Base-by-base conservation (phyloP, 805 yeast species). In the Candida multigemmis region DNA sequence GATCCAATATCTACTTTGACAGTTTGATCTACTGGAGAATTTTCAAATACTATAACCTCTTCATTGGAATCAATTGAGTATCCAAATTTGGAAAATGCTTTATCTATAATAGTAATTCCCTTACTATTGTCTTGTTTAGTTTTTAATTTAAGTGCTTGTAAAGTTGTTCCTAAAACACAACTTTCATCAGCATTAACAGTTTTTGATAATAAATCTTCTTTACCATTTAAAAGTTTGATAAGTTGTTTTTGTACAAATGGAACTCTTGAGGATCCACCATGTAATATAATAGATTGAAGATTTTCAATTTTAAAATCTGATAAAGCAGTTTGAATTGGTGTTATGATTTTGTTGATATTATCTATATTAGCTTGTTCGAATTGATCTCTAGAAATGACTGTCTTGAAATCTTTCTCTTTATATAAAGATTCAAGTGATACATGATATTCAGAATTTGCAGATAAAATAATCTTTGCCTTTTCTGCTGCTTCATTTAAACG, bases 111-210 rank as follows among this genome's bases (percentile, higher is more conserved):
- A 14, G 60, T 54, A 25, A 84, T 65, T 22, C 72, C 74, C 40
- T 72, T 37, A 5, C 81, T 65, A 38, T 76, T 72, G 50, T 75
- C 78, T 41, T 75, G 68, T 21, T 74, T 68, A n/a, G 85, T 73
- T 20, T 84, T 59, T 25, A 74, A 65, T 28, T 49, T 50, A 21
- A 85, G 79, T 12, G 91, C 97, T 37, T 86, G 70, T 20, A 81
- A 59, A n/a, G 95, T 74, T 2, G 93, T 74, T 26, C 98, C 98
- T 41, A 83, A 65, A 9, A 84, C 95, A 27, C 84, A 84, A 23
- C 96, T 77, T 58, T 91, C 98, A 53, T 91, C 98, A 0, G 98
- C 91, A 52, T 91, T 91, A 23, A 91, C 93, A 27, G 78, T 83
- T 50, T 78, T 85, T 13, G 94, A 67, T 21, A 87, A 62, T 34